phyloP scores from a whole-genome alignment of 2,329 filamentous ascomycete genomes.

The Exophiala aquamarina region DNA sequence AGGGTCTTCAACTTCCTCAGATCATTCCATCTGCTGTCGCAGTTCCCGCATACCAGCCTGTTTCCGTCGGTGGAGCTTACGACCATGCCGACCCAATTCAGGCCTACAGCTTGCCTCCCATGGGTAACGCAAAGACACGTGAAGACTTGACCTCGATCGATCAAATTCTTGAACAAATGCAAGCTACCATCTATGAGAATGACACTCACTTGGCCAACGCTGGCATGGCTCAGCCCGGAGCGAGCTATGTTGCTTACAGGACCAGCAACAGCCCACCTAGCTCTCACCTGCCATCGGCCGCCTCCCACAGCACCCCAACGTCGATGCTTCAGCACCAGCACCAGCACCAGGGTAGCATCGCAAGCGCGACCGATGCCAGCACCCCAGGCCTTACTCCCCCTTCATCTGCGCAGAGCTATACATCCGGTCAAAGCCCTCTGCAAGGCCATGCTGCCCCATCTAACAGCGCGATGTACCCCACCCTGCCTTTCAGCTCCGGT shows the following conservation, averaged over 20 bases:
- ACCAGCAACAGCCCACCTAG: slow-evolving; percentile 57
- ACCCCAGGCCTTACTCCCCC: slow-evolving; percentile 65
- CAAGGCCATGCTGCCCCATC: slow-evolving; percentile 32
- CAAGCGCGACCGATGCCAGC: slow-evolving; percentile 43
- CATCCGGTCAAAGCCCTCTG: slow-evolving; percentile 60
- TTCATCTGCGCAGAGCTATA: slow-evolving; percentile 63
- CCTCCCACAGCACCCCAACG: slow-evolving; percentile 35
- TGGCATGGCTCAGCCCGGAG: slow-evolving; percentile 72
- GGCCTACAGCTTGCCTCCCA: slow-evolving; percentile 80
- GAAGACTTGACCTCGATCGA: slow-evolving; percentile 92
- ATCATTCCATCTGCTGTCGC: slow-evolving; percentile 51
- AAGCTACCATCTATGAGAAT: slow-evolving; percentile 93
- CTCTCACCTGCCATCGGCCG: slow-evolving; percentile 41
- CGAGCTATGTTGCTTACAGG: slow-evolving; percentile 63
- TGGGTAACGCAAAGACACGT: slow-evolving; percentile 87
- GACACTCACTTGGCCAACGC: slow-evolving; percentile 76
- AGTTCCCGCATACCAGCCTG: slow-evolving; percentile 54
- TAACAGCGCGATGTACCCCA: slow-evolving; percentile 60
- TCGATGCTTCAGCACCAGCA: slow-evolving; percentile 22
- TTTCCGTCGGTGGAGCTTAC: slow-evolving; percentile 52
- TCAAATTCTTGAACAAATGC: slow-evolving; percentile 92
- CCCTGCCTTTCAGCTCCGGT: slow-evolving; percentile 59
- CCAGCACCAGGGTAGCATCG: slow-evolving; percentile 32
- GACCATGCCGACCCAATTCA: slow-evolving; percentile 63
- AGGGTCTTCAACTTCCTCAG: slow-evolving; percentile 64